Evolutionary conservation across 2,329 filamentous ascomycete genomes (phyloP).

Genomic region (Gaeumannomyces tritici): DNA sequence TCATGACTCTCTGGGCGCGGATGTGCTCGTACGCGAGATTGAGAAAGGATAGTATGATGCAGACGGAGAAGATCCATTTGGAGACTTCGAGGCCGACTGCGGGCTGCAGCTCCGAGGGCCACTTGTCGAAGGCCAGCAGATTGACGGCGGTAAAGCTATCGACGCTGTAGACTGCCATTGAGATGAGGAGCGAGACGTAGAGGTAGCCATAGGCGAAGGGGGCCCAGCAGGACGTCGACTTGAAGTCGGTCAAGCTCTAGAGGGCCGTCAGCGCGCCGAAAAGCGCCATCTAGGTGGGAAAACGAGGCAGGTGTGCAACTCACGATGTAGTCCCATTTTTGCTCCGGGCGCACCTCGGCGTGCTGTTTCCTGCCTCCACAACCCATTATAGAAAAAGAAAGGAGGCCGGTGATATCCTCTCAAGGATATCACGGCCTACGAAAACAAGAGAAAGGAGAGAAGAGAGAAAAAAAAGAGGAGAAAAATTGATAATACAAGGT

Average conservation of each 20-base stretch:
- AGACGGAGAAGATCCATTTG: conserved; percentile 91
- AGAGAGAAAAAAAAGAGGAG: conserved; percentile 4
- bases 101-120: conserved; percentile 76
- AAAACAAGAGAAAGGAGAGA: background rate
- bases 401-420: conserved; percentile 15
- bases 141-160: conserved; percentile 93
- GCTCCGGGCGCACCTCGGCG: conserved; percentile 64
- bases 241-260: conserved; percentile 63
- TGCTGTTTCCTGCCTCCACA: conserved; percentile 33
- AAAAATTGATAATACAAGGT: conserved; percentile 5
- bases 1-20: conserved; percentile 71
- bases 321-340: conserved; percentile 93
- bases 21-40: conserved; percentile 75
- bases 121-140: conserved; percentile 77
- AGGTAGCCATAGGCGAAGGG: conserved; percentile 77
- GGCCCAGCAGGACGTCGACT: conserved; percentile 66
- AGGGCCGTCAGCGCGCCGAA: background rate
- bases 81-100: conserved; percentile 67
- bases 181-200: conserved; percentile 69
- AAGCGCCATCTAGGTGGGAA: conserved; percentile 7
- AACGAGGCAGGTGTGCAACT: conserved; percentile 18
- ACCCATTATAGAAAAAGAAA: conserved; percentile 40
- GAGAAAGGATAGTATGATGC: conserved; percentile 83
- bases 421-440: conserved; percentile 4
- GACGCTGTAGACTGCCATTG: conserved; percentile 75